A percentile compares a stretch with the other conserved stretches of the same genome.
phyloP scores from a whole-genome alignment of 805 yeast genomes.

The Kazachstania kunashirensis region DNA sequence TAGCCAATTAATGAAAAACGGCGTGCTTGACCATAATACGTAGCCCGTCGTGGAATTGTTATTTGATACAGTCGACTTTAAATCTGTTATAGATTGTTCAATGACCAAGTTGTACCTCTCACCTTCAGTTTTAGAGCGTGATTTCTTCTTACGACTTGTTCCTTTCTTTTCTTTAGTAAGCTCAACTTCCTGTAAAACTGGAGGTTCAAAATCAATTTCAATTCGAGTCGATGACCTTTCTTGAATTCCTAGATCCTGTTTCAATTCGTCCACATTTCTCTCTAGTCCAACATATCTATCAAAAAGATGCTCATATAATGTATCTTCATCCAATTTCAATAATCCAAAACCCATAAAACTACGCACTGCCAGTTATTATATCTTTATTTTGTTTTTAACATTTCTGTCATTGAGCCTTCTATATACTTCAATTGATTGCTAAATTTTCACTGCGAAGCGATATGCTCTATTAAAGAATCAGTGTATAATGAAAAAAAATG shows the following conservation, averaged over 20 bases:
- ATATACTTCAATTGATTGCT: no score
- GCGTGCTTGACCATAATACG: conserved; percentile 30
- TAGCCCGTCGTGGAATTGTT: conserved; percentile 31
- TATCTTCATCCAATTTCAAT: conserved; percentile 14
- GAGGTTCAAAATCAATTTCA: conserved; percentile 21
- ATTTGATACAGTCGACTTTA: conserved; percentile 23
- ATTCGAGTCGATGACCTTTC: conserved; percentile 8
- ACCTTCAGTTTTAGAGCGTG: background rate
- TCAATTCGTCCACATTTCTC: conserved; percentile 12
- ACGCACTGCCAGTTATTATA: background rate
- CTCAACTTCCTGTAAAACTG: no score
- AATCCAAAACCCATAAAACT: conserved; percentile 8
- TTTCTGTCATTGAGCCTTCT: background rate
- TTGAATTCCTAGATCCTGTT: conserved; percentile 29
- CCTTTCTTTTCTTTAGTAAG: background rate
- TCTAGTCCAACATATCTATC: conserved; percentile 24
- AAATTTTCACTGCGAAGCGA: no score
- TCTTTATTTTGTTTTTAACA: background rate
- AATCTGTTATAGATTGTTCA: conserved; percentile 24
- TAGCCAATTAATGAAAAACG: conserved; percentile 28
- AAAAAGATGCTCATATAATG: conserved; percentile 25
- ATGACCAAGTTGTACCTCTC: conserved; percentile 17
- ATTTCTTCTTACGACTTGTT: background rate
- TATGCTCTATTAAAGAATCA: background rate
- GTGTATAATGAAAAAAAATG: background rate